phyloP scores from a whole-genome alignment of 208 protist species.

The Balamuthia mandrillaris region DNA sequence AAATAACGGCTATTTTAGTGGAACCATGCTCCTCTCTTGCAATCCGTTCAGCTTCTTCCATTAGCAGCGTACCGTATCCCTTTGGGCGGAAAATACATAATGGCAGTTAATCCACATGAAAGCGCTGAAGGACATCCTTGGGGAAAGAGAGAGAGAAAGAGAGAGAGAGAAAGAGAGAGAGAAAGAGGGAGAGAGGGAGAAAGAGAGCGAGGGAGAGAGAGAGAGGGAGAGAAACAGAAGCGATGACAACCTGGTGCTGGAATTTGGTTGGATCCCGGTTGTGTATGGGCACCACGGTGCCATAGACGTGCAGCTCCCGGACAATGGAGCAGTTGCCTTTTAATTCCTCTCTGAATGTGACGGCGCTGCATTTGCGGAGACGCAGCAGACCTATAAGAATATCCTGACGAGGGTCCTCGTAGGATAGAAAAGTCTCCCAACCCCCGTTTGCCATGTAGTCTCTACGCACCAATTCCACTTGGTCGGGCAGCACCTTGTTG shows the following conservation, averaged over 20 bases:
- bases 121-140: neutral
- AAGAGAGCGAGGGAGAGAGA: neutral
- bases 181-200: neutral
- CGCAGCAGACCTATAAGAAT: slow-evolving; percentile 83
- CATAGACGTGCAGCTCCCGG: slow-evolving; percentile 95
- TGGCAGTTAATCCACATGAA: neutral
- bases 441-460: slow-evolving; percentile 82
- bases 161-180: neutral
- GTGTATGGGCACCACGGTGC: slow-evolving; percentile 72
- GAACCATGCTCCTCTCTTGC: slow-evolving; percentile 82
- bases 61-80: slow-evolving; percentile 91
- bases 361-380: slow-evolving; percentile 68
- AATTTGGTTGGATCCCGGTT: slow-evolving; percentile 83
- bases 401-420: slow-evolving; percentile 84
- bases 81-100: slow-evolving; percentile 29
- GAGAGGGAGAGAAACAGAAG: neutral
- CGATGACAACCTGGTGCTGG: slow-evolving; percentile 79
- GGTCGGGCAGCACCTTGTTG: slow-evolving; percentile 62
- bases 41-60: slow-evolving; percentile 92
- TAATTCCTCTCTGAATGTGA: slow-evolving; percentile 86
- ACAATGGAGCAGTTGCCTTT: slow-evolving; percentile 83
- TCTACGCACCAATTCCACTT: slow-evolving; percentile 84
- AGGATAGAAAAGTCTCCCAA: slow-evolving; percentile 88
- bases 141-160: neutral
- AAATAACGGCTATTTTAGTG: slow-evolving; percentile 90